phyloP scores from a whole-genome alignment of 148 eudicot species.

The Cornus suecica region DNA sequence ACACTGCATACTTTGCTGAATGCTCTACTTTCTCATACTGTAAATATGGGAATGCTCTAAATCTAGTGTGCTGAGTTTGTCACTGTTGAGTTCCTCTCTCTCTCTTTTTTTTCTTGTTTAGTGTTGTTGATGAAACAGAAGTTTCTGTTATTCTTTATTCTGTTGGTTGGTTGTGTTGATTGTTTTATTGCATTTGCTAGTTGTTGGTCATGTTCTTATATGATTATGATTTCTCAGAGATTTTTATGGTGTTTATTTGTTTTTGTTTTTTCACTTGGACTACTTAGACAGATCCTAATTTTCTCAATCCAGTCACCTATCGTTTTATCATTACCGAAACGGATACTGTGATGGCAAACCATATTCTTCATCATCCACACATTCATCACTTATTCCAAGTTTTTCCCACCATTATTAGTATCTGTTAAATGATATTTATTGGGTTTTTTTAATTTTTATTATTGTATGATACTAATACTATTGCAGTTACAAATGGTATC shows the following conservation, averaged over 20 bases:
- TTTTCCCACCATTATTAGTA: background rate
- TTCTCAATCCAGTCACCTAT: too few species aligned
- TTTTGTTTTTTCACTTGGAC: background rate
- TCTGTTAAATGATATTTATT: background rate
- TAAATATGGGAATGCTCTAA: conserved; percentile 25
- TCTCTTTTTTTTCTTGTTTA: background rate
- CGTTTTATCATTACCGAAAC: too few species aligned
- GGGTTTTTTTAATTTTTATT: too few species aligned
- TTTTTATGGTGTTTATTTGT: background rate
- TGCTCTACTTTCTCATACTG: conserved; percentile 13
- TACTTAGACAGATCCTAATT: background rate
- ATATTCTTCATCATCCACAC: too few species aligned
- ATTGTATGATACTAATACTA: too few species aligned
- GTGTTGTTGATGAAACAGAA: background rate
- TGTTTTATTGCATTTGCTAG: background rate
- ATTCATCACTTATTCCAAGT: background rate
- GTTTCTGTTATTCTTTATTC: background rate
- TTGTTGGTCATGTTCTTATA: background rate
- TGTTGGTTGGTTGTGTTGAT: background rate
- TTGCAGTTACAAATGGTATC: background rate
- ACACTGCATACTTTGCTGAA: conserved; percentile 7
- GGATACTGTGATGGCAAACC: too few species aligned
- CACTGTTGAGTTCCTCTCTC: background rate
- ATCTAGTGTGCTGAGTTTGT: background rate
- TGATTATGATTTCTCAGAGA: background rate